These are phyloP conservation scores for Colletotrichum agaves DNA, from an alignment of 2,329 filamentous ascomycete species.

Conservation along the genomic window DNA sequence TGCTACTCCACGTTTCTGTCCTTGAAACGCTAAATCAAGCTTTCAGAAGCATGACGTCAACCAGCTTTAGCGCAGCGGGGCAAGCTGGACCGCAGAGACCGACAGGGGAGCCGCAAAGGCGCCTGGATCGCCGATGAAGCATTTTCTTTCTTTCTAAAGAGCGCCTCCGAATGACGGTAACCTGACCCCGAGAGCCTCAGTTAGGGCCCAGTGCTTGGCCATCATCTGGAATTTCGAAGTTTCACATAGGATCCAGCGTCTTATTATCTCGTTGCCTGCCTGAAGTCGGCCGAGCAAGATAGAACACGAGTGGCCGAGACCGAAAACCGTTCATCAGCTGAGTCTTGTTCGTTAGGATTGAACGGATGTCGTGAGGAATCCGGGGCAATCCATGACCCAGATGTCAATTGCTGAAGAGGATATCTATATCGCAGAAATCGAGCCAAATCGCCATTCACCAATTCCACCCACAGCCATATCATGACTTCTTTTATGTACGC, in stretches of 20 bases:
- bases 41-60: slow-evolving; percentile 39
- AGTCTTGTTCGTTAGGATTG: not conserved
- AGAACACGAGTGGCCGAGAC: too few species aligned
- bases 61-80: slow-evolving; percentile 35
- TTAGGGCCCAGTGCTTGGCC: not conserved
- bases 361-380: slow-evolving; percentile 9
- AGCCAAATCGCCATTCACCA: slow-evolving; percentile 34
- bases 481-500: slow-evolving; percentile 29
- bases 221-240: not conserved
- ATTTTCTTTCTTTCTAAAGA: not conserved
- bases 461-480: slow-evolving; percentile 12
- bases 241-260: not conserved
- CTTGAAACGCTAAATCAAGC: slow-evolving; percentile 38
- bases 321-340: not conserved
- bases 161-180: not conserved
- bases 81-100: slow-evolving; percentile 32
- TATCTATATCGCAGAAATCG: slow-evolving; percentile 35
- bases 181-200: too few species aligned
- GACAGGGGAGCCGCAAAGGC: slow-evolving; percentile 19
- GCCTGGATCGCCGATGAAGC: slow-evolving; percentile 34
- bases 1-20: slow-evolving; percentile 3
- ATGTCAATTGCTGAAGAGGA: slow-evolving; percentile 37
- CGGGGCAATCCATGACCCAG: slow-evolving; percentile 10
- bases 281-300: too few species aligned
- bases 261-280: not conserved